phyloP scores from a whole-genome alignment of 163 green algal species.

The Scenedesmus sp. region DNA sequence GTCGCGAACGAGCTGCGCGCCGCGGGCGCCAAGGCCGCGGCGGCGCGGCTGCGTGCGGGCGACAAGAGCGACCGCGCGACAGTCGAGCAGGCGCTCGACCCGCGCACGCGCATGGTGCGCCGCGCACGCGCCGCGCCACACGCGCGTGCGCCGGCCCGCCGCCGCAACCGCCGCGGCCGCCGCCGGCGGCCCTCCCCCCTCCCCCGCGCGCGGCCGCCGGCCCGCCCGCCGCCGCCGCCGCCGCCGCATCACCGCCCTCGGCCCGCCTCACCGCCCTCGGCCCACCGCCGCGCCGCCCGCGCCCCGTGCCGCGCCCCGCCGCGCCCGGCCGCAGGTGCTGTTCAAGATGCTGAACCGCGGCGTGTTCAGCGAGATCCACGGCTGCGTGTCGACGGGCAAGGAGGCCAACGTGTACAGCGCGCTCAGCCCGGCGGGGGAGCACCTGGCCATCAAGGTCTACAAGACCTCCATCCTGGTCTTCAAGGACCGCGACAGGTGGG shows the following conservation, averaged over 20 bases:
- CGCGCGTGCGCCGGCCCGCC: not conserved
- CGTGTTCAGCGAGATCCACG: constrained; percentile 94
- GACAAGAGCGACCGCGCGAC: constrained; percentile 93
- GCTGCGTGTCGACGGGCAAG: constrained; percentile 95
- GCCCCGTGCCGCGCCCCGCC: not conserved
- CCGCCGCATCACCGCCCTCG: too few relatives aligned
- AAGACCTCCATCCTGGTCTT: constrained; percentile 99
- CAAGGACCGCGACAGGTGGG: constrained; percentile 90
- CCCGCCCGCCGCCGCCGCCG: too few relatives aligned
- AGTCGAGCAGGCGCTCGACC: constrained; percentile 92
- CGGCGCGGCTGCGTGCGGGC: constrained; percentile 37
- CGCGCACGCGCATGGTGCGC: constrained; percentile 89
- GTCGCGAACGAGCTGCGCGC: constrained; percentile 59
- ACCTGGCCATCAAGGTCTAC: constrained; percentile 96
- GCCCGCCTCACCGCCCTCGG: too few relatives aligned
- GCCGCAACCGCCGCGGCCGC: not conserved
- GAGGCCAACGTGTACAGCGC: constrained; percentile 99
- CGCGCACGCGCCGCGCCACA: not conserved
- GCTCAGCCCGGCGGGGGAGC: constrained; percentile 43
- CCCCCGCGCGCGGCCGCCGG: not conserved
- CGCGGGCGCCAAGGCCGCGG: constrained; percentile 43
- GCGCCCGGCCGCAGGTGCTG: constrained; percentile 72
- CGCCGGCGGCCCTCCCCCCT: not conserved
- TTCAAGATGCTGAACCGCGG: constrained; percentile 99
- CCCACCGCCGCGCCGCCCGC: too few relatives aligned